Conservation (phyloP, 1,139 yeast genomes). For the Scheffersomyces quercinus region DNA sequence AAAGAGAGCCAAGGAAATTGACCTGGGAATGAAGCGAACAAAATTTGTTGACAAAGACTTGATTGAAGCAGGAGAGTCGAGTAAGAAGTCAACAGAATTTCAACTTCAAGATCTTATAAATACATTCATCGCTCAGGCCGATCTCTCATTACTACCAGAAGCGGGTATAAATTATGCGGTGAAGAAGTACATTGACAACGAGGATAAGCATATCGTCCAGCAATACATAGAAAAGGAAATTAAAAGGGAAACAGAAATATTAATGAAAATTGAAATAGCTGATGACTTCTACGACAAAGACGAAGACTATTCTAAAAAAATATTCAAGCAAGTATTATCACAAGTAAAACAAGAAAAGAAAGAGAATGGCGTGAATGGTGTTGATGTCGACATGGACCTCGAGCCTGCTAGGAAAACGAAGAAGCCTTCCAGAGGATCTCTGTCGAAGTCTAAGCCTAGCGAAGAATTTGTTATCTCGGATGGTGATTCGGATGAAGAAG, state of each 20-base stretch:
- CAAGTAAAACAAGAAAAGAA: conserved; percentile 22
- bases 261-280: conserved; percentile 48
- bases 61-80: conserved; percentile 19
- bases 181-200: conserved; percentile 72
- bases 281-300: conserved; percentile 32
- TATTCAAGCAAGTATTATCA: conserved; percentile 29
- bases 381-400: neutral
- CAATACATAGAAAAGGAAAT: conserved; percentile 71
- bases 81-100: conserved; percentile 32
- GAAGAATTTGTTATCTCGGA: neutral
- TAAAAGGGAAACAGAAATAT: conserved; percentile 56
- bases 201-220: conserved; percentile 71
- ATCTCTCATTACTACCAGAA: conserved; percentile 72
- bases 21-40: conserved; percentile 15
- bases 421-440: neutral
- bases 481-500: neutral
- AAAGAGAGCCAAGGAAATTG: conserved; percentile 26
- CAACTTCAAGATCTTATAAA: conserved; percentile 62
- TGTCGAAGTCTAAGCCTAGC: neutral
- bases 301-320: conserved; percentile 26
- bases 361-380: neutral
- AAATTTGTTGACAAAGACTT: conserved; percentile 24
- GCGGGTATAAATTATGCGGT: conserved; percentile 75
- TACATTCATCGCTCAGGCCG: conserved; percentile 60
- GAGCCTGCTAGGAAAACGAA: neutral